Conservation (phyloP, 345 rosid species). For the Zanthoxylum bungeanum region DNA sequence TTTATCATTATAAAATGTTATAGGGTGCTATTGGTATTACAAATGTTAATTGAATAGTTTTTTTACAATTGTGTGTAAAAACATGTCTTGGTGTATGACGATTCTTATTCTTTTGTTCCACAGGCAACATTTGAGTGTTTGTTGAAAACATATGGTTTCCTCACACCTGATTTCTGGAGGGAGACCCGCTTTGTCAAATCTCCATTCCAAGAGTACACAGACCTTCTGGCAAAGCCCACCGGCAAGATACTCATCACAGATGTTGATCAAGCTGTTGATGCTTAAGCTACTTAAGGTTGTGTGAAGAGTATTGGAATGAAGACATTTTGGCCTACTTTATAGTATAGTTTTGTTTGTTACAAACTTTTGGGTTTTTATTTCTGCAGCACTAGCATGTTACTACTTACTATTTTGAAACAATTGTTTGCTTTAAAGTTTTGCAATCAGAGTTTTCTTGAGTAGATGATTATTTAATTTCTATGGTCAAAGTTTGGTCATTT, state of each 20-base stretch:
- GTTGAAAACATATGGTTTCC: slow-evolving; percentile 54
- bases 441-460: background rate
- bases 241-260: too few relatives aligned
- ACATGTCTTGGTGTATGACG: background rate
- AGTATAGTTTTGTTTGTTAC: slow-evolving; percentile 1
- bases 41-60: too few relatives aligned
- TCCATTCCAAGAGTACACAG: slow-evolving; percentile 55
- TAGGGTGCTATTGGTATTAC: too few relatives aligned
- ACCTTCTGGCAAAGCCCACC: slow-evolving; percentile 41
- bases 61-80: background rate
- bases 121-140: slow-evolving; percentile 60
- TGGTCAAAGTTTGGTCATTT: background rate
- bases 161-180: slow-evolving; percentile 62
- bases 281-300: slow-evolving; percentile 6
- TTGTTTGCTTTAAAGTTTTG: background rate
- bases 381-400: background rate
- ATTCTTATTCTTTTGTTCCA: background rate
- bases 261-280: slow-evolving; percentile 27
- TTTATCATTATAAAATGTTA: too few relatives aligned
- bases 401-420: background rate
- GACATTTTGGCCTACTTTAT: slow-evolving; percentile 9
- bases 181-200: slow-evolving; percentile 45
- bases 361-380: background rate
- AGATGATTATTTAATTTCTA: background rate
- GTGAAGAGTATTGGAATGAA: background rate